phyloP scores from a whole-genome alignment of 768 basidiomycete genomes.

The Mycena amicta region DNA sequence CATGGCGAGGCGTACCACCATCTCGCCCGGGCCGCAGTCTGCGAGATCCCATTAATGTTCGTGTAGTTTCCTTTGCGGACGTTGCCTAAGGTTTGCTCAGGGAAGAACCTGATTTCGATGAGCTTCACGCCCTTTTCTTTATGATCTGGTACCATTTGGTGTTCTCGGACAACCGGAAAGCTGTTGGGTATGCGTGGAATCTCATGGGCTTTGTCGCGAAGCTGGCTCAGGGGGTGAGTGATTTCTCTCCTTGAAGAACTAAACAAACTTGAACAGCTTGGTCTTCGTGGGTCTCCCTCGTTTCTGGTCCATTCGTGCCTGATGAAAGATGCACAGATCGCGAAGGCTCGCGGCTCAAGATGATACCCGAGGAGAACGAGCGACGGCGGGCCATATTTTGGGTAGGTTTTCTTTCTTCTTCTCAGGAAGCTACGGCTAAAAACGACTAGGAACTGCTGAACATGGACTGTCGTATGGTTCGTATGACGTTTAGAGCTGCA shows the following conservation, averaged over 20 bases:
- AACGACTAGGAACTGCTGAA: constrained; percentile 56
- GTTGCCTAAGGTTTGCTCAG: constrained; percentile 39
- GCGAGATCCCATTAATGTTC: constrained; percentile 55
- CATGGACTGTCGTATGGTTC: constrained; percentile 69
- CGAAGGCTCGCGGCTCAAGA: constrained; percentile 62
- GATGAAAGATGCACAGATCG: constrained; percentile 49
- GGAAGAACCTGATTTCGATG: constrained; percentile 75
- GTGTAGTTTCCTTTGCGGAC: background rate
- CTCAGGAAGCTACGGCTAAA: background rate
- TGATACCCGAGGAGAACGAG: constrained; percentile 74
- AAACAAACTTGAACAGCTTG: too few relatives aligned
- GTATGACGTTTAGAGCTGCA: constrained; percentile 14
- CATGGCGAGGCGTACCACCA: constrained; percentile 68
- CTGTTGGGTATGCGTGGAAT: constrained; percentile 75
- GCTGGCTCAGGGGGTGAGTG: constrained; percentile 68
- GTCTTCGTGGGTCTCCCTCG: constrained; percentile 15
- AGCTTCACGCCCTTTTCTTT: constrained; percentile 68
- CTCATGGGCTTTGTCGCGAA: constrained; percentile 76
- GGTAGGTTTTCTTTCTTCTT: constrained; percentile 26
- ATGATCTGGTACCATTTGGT: constrained; percentile 78
- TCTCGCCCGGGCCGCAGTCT: constrained; percentile 65
- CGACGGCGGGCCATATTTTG: constrained; percentile 71
- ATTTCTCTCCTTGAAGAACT: constrained; percentile 11
- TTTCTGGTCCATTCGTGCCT: constrained; percentile 12
- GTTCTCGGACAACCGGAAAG: constrained; percentile 74